A percentile compares a stretch with the other conserved stretches of the same genome.
These are phyloP conservation scores for Penicillium longicatenatum DNA, from an alignment of 495 filamentous ascomycete species.

Conservation along the genomic window DNA sequence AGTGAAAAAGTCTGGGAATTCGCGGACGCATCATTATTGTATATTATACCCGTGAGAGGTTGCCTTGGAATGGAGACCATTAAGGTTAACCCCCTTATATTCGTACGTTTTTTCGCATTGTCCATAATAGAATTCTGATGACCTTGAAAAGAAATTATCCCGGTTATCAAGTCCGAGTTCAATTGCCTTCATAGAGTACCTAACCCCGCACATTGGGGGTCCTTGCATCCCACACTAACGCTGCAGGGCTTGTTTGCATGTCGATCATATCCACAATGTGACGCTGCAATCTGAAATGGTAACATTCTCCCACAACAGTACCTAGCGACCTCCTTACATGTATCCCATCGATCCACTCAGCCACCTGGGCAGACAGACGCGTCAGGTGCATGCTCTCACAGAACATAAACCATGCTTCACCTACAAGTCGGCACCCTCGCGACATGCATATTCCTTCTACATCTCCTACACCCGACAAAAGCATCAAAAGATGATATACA, in stretches of 20 bases:
- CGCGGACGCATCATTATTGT: neutral
- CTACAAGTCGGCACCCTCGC: neutral
- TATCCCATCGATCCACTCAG: neutral
- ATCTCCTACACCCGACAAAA: constrained; percentile 1
- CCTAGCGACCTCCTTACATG: neutral
- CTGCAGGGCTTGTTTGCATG: constrained; percentile 9
- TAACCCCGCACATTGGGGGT: constrained; percentile 14
- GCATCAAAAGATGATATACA: constrained; percentile 26
- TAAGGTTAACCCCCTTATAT: neutral
- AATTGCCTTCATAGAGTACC: neutral
- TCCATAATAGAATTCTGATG: neutral
- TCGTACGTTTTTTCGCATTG: neutral
- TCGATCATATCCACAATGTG: constrained; percentile 25
- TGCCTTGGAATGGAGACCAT: neutral
- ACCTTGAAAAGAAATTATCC: neutral
- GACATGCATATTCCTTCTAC: constrained; percentile 8
- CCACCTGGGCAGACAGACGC: constrained; percentile 2
- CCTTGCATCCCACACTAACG: constrained; percentile 21
- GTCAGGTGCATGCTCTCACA: neutral
- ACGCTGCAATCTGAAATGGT: constrained; percentile 16
- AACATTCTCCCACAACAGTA: constrained; percentile 7
- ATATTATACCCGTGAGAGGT: neutral
- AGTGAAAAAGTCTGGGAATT: neutral
- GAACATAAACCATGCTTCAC: constrained; percentile 9
- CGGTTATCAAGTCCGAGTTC: neutral